Evolutionary conservation across 1,284 basidiomycete genomes (phyloP).

Genomic region (Fomitopsis palustris): DNA sequence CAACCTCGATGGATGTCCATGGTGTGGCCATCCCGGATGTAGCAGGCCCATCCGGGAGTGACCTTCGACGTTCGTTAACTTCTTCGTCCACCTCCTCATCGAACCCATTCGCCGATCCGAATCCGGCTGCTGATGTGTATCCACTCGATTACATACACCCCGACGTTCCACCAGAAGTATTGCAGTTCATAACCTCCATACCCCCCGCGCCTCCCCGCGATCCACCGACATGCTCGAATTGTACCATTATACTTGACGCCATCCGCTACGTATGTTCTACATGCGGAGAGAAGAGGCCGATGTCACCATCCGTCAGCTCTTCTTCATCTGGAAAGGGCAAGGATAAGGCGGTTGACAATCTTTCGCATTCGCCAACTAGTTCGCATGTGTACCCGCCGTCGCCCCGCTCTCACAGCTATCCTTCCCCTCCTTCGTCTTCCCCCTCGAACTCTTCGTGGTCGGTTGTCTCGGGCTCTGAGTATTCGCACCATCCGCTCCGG

Average conservation of each 20-base stretch:
- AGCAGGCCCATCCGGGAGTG: conserved; percentile 11
- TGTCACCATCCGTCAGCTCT: conserved; percentile 18
- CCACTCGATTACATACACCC: conserved; percentile 30
- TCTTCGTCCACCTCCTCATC: conserved; percentile 14
- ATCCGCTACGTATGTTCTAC: conserved; percentile 85
- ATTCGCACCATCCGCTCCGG: conserved; percentile 11
- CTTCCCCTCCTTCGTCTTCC: conserved; percentile 17
- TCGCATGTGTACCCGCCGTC: conserved; percentile 12
- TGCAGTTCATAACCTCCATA: conserved; percentile 44
- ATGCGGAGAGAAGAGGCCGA: conserved; percentile 71
- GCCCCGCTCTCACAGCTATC: not conserved
- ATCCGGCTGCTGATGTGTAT: conserved; percentile 29
- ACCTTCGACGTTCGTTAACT: conserved; percentile 1
- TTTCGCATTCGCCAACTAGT: conserved; percentile 6
- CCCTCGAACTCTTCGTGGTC: conserved; percentile 39
- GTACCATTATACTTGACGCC: conserved; percentile 67
- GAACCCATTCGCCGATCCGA: conserved; percentile 14
- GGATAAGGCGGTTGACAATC: conserved; percentile 15
- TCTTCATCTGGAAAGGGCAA: conserved; percentile 26
- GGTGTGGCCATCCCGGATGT: conserved; percentile 53
- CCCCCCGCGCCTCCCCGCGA: conserved; percentile 56
- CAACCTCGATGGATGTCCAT: conserved; percentile 58
- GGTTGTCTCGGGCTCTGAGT: conserved; percentile 15
- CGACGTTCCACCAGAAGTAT: conserved; percentile 48
- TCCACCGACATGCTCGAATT: conserved; percentile 80